Evolutionary conservation across 2,329 filamentous ascomycete genomes (phyloP).

Genomic region (Microsporum audouinii): DNA sequence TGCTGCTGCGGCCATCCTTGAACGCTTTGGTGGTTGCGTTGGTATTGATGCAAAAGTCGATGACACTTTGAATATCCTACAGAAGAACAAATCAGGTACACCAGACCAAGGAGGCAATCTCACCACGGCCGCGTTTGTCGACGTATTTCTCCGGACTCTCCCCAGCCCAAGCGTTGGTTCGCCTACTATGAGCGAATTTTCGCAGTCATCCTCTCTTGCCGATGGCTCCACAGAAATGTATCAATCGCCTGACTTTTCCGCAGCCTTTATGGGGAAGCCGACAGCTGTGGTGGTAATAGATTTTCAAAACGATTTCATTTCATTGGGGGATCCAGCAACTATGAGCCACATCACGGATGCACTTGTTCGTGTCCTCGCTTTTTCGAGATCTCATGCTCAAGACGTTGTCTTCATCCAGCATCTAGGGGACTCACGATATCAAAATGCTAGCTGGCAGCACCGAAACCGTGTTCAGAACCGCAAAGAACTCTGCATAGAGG

Average conservation of each 20-base stretch:
- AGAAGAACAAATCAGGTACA: not conserved
- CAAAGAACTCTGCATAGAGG: constrained; percentile 1
- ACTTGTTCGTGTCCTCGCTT: constrained; percentile 1
- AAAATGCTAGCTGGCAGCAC: not conserved
- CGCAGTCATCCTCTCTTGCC: not conserved
- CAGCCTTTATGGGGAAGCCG: not conserved
- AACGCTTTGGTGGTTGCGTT: not conserved
- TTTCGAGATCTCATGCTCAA: not conserved
- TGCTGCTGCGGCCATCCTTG: constrained; percentile 1
- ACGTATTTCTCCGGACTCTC: not conserved
- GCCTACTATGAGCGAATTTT: not conserved
- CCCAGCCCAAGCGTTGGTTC: not conserved
- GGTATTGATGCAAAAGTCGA: not conserved
- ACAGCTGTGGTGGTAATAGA: constrained; percentile 1
- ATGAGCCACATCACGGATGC: constrained; percentile 1
- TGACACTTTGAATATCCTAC: not conserved
- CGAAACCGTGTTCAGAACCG: not conserved
- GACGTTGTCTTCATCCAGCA: not conserved
- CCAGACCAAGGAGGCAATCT: constrained; percentile 3
- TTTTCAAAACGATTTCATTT: constrained; percentile 3
- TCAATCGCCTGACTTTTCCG: not conserved
- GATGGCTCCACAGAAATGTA: not conserved
- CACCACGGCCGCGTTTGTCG: not conserved
- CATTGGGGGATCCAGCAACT: not conserved
- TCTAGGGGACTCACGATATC: not conserved